Base-by-base conservation (phyloP, 2,329 filamentous ascomycete species). In the Pseudopithomyces maydicus region DNA sequence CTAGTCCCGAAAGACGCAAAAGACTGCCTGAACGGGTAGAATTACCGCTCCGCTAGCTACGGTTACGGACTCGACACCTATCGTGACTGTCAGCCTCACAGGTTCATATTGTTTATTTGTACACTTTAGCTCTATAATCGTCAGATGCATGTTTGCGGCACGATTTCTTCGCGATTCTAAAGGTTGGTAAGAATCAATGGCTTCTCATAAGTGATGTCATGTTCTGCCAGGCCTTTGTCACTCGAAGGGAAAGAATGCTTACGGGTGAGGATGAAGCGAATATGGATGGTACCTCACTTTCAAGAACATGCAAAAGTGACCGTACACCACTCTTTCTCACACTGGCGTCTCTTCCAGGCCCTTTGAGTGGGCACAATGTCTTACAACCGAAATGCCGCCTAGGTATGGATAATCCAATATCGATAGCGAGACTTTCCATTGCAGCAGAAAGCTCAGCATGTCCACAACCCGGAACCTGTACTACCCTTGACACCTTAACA, bases 1-100 rank as follows among this genome's bases (percentile, higher is more conserved):
- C 45, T 48, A 17, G 19, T 22, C 39, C 45, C n/a, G n/a, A 38
- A 32, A 6, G 7, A n/a, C 6, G 12, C 20, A 20, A 1, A 17
- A 17, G 5, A 11, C 22, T 35, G 44, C 44, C 44, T 22, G 8
- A 32, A 36, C 2, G 2, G 17, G 44, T 11, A 20, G 23, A 15
- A 6, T 23, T 15, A 23, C 29, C 17, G 32, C 32, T 35, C 44
- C 17, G 17, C 17, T 17, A 32, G 32, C 11, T 29, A 35, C 11
- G n/a, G 29, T 32, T 20, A 22, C 44, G 44, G 44, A 36, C 29
- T 47, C n/a, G 44, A 14, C 6, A 4, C 23, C 17, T 20, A 48
- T 38, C 11, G 45, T 48, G 45, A 48, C 45, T 48, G 45, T 48
- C 45, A 48, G 45, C 33, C 33, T 48, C 12, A 32, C 17, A 32